Conservation (phyloP, 2,329 filamentous ascomycete species). For the Lecanoromycetidae sp. region DNA sequence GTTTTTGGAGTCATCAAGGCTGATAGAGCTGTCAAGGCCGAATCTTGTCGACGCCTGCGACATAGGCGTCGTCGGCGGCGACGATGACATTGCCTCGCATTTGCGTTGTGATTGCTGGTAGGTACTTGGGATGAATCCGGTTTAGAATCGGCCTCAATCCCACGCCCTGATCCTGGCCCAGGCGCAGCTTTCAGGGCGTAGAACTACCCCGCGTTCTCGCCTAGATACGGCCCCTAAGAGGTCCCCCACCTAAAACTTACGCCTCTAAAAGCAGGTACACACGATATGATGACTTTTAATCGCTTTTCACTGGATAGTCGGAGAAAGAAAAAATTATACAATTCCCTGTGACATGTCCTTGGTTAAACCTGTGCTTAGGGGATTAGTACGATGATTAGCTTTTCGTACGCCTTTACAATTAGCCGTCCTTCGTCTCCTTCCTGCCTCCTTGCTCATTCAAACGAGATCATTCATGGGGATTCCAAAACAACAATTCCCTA, state of each 20-base stretch:
- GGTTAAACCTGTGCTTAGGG: slow-evolving; percentile 18
- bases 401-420: neutral
- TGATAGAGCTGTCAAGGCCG: slow-evolving; percentile 14
- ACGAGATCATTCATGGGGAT: no score
- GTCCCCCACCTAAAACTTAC: neutral
- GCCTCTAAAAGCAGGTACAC: slow-evolving; percentile 17
- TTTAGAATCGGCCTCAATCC: no score
- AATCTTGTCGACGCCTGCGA: slow-evolving; percentile 18
- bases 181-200: no score
- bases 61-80: slow-evolving; percentile 15
- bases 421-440: neutral
- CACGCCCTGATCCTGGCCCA: no score
- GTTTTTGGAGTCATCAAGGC: slow-evolving; percentile 12
- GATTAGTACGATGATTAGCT: slow-evolving; percentile 3
- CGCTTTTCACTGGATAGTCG: neutral
- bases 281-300: slow-evolving; percentile 1
- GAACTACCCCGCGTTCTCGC: no score
- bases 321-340: neutral
- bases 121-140: no score
- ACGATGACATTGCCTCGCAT: slow-evolving; percentile 8
- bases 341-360: neutral
- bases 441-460: neutral
- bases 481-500: neutral
- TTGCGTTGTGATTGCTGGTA: slow-evolving; percentile 4
- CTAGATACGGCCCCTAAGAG: neutral